A percentile compares a stretch with the other conserved stretches of the same genome.
Evolutionary conservation across 2,329 filamentous ascomycete species (phyloP).

Genomic region (Neoarthrinium moseri): DNA sequence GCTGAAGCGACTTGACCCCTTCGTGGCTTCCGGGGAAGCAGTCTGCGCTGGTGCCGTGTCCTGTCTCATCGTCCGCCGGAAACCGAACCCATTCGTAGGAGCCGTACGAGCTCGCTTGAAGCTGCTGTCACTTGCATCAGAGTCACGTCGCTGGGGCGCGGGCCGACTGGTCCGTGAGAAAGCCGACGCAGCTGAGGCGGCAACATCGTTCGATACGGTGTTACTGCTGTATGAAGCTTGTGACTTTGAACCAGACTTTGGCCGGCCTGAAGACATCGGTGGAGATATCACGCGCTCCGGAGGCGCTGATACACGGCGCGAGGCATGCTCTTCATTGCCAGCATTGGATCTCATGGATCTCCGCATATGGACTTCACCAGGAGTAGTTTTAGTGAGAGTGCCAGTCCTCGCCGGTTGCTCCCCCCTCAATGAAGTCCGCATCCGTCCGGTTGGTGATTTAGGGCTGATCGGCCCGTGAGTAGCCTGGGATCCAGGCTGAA

Average conservation of each 20-base stretch:
- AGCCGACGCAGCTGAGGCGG: conserved; percentile 16
- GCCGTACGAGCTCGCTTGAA: conserved; percentile 66
- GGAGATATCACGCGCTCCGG: conserved; percentile 9
- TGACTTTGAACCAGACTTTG: conserved; percentile 1
- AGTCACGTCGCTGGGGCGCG: conserved; percentile 50
- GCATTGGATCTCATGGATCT: conserved; percentile 18
- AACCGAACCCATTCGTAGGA: conserved; percentile 50
- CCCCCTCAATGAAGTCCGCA: conserved; percentile 49
- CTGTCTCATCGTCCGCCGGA: conserved; percentile 73
- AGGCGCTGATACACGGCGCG: conserved; percentile 10
- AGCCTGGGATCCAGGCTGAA: conserved; percentile 25
- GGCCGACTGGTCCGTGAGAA: conserved; percentile 15
- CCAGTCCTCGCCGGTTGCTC: conserved; percentile 21
- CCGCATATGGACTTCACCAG: conserved; percentile 20
- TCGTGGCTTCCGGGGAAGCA: conserved; percentile 33
- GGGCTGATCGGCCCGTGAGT: conserved; percentile 18
- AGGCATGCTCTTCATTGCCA: conserved; percentile 8
- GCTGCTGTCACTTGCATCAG: conserved; percentile 75
- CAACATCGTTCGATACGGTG: background rate
- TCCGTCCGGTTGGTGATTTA: conserved; percentile 19
- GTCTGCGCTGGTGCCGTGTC: conserved; percentile 30
- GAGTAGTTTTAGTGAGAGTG: conserved; percentile 8
- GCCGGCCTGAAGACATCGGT: too few species aligned
- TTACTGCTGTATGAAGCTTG: background rate
- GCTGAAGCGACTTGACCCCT: conserved; percentile 62